Evolutionary conservation across 31 red algal species (phyloP).

Genomic region (Porphyra umbilicalis): DNA sequence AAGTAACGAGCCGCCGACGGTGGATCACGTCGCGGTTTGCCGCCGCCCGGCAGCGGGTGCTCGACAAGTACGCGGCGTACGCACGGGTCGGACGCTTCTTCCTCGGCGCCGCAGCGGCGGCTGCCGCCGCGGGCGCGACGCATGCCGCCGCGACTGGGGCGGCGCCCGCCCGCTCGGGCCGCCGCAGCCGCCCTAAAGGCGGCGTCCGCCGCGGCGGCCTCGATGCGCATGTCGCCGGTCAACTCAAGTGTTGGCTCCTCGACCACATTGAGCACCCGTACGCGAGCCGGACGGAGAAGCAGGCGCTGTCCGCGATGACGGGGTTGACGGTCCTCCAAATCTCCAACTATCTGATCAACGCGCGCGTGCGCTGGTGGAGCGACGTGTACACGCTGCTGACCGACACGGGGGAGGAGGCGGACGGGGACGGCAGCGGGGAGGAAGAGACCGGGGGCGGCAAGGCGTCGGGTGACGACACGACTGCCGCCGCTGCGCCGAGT

Average conservation of each 20-base stretch:
- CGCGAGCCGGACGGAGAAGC: neutral
- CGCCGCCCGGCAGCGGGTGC: neutral
- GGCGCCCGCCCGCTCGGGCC: neutral
- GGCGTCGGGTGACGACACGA: neutral
- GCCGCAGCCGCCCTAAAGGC: neutral
- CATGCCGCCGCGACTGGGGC: neutral
- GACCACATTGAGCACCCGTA: constrained; percentile 4
- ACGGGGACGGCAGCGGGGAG: neutral
- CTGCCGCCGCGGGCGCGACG: neutral
- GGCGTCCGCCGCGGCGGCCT: neutral
- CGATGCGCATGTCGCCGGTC: neutral
- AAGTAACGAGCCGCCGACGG: neutral
- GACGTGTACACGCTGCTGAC: neutral
- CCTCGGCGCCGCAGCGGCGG: neutral
- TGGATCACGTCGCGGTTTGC: neutral
- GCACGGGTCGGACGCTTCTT: neutral
- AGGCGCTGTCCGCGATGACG: neutral
- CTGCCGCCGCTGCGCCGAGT: neutral
- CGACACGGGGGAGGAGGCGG: neutral
- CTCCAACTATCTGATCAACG: neutral
- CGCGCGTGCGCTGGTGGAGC: neutral
- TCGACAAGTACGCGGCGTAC: neutral
- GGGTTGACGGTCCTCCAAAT: neutral
- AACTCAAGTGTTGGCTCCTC: neutral
- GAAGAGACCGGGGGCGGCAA: no score